These are phyloP conservation scores for Pugionium dolabratum DNA, from an alignment of 345 rosid species.

Conservation along the genomic window DNA sequence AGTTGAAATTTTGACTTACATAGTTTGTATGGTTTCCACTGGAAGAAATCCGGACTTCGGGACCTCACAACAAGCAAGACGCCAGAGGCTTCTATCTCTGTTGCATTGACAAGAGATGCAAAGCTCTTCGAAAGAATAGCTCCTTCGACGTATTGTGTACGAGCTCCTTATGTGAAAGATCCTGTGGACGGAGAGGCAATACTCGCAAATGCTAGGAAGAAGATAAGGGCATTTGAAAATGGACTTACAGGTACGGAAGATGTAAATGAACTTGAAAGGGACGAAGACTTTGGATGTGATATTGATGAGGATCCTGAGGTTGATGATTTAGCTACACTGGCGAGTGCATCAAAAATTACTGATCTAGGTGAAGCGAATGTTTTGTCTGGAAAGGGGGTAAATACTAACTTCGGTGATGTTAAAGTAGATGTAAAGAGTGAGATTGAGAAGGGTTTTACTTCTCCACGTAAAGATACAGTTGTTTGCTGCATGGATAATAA, in stretches of 20 bases:
- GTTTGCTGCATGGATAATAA: constrained; percentile 47
- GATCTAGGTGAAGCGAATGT: constrained; percentile 47
- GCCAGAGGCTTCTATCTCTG: constrained; percentile 99
- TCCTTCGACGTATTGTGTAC: constrained; percentile 96
- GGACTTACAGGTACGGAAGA: constrained; percentile 83
- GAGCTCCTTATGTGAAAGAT: constrained; percentile 89
- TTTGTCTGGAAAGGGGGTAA: constrained; percentile 52
- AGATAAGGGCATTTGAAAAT: constrained; percentile 87
- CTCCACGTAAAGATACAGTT: constrained; percentile 44
- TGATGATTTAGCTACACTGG: constrained; percentile 70
- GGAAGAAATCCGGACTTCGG: constrained; percentile 95
- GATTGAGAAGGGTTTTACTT: constrained; percentile 43
- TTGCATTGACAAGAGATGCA: constrained; percentile 97
- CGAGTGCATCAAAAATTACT: constrained; percentile 48
- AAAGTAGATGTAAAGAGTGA: constrained; percentile 44
- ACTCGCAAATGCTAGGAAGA: constrained; percentile 87
- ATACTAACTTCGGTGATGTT: constrained; percentile 39
- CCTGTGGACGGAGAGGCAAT: constrained; percentile 92
- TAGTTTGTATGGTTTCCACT: constrained; percentile 28
- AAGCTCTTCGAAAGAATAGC: constrained; percentile 99
- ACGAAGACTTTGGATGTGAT: constrained; percentile 87
- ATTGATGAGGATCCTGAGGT: constrained; percentile 95
- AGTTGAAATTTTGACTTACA: constrained; percentile 7
- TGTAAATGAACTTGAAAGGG: constrained; percentile 84
- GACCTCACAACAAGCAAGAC: constrained; percentile 97